A percentile compares a stretch with the other conserved stretches of the same genome.
phyloP scores from a whole-genome alignment of 345 rosid species.

The Kernera saxatilis region DNA sequence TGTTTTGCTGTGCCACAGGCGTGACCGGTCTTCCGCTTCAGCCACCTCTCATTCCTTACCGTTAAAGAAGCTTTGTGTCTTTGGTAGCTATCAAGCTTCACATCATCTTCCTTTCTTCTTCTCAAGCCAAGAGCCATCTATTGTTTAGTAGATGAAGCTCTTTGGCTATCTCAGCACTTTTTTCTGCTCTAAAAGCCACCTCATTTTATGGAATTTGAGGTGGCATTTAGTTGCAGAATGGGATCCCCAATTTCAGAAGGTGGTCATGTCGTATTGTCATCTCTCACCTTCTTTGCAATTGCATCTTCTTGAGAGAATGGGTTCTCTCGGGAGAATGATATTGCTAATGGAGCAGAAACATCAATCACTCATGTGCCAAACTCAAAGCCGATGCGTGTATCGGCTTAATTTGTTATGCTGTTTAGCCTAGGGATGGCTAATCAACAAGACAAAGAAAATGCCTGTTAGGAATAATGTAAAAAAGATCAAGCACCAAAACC shows the following conservation, averaged over 20 bases:
- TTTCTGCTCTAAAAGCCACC: slow-evolving; percentile 13
- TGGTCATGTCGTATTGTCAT: slow-evolving; percentile 20
- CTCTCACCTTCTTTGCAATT: slow-evolving; percentile 16
- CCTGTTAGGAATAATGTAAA: slow-evolving; percentile 16
- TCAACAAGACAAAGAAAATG: slow-evolving; percentile 17
- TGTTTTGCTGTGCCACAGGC: slow-evolving; percentile 15
- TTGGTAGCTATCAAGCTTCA: slow-evolving; percentile 20
- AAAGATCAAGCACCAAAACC: slow-evolving; percentile 15
- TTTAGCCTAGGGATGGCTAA: slow-evolving; percentile 29
- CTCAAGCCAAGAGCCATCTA: slow-evolving; percentile 23
- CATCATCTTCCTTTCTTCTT: not conserved
- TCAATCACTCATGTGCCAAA: slow-evolving; percentile 11
- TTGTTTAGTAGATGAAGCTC: slow-evolving; percentile 13
- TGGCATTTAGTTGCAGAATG: slow-evolving; percentile 11
- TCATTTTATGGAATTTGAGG: slow-evolving; percentile 28
- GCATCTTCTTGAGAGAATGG: slow-evolving; percentile 16
- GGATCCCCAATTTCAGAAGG: slow-evolving; percentile 17
- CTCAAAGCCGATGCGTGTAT: slow-evolving; percentile 28
- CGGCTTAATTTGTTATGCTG: slow-evolving; percentile 19
- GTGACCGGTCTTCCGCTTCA: slow-evolving; percentile 20
- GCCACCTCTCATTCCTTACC: slow-evolving; percentile 31
- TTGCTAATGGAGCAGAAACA: slow-evolving; percentile 18
- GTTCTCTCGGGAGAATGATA: not conserved
- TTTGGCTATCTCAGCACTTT: slow-evolving; percentile 17
- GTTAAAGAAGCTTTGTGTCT: slow-evolving; percentile 13